Conservation (phyloP, 2,329 filamentous ascomycete species). For the Fusarium veterinarium region DNA sequence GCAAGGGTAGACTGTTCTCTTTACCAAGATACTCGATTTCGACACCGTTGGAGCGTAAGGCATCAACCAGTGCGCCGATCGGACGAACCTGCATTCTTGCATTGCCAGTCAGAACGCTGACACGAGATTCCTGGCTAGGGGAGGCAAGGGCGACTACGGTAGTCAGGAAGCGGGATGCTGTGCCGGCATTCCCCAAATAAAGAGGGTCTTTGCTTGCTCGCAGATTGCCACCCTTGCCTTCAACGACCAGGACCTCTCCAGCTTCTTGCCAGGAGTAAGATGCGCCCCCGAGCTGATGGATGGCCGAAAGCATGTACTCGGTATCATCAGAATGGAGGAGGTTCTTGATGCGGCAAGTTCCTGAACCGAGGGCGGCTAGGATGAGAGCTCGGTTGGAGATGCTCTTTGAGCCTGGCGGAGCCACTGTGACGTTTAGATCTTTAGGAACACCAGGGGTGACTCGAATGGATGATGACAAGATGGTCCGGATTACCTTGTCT, state of each 20-base stretch:
- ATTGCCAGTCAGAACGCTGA: constrained; percentile 91
- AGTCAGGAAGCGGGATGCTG: constrained; percentile 93
- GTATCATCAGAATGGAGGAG: constrained; percentile 96
- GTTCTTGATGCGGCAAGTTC: constrained; percentile 89
- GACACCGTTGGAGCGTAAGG: constrained; percentile 88
- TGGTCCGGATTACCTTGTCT: constrained; percentile 83
- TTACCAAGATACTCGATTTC: constrained; percentile 86
- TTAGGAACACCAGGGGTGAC: constrained; percentile 78
- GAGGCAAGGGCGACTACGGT: constrained; percentile 88
- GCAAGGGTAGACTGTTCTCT: constrained; percentile 84
- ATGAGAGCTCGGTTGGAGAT: constrained; percentile 96
- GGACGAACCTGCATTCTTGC: constrained; percentile 95
- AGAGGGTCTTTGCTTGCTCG: constrained; percentile 80
- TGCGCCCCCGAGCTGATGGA: constrained; percentile 84
- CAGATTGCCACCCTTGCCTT: constrained; percentile 89
- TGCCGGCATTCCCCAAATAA: constrained; percentile 96
- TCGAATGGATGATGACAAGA: constrained; percentile 82
- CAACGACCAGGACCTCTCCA: constrained; percentile 89
- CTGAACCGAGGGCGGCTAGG: constrained; percentile 89
- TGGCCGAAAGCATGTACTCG: constrained; percentile 96
- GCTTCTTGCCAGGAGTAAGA: constrained; percentile 94
- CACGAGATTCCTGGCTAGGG: constrained; percentile 67
- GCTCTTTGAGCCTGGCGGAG: constrained; percentile 95
- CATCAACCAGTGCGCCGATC: constrained; percentile 92
- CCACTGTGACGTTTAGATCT: constrained; percentile 77